These are phyloP conservation scores for Pseudomonodictys pantanalensis DNA, from an alignment of 495 filamentous ascomycete genomes.

Conservation along the genomic window DNA sequence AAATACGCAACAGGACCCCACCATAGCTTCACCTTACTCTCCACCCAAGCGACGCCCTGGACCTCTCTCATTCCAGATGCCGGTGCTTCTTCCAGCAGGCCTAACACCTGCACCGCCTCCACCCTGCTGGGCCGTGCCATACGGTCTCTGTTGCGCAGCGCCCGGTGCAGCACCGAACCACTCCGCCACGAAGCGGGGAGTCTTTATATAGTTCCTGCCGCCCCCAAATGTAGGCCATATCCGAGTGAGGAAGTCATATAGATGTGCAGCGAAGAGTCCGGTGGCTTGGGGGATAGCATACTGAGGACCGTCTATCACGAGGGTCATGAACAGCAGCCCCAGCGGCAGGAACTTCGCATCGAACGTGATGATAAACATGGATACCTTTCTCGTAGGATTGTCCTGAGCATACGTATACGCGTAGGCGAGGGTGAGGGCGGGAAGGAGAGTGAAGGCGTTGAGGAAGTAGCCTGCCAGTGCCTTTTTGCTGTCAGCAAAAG, in stretches of 20 bases:
- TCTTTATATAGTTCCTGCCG: constrained; percentile 66
- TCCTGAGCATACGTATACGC: constrained; percentile 81
- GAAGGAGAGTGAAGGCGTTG: constrained; percentile 54
- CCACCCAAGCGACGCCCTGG: constrained; percentile 69
- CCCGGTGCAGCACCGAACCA: constrained; percentile 52
- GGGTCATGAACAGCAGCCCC: constrained; percentile 66
- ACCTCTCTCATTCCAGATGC: constrained; percentile 62
- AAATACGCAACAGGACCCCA: background rate
- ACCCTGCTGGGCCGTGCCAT: constrained; percentile 56
- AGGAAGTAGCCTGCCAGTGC: constrained; percentile 52
- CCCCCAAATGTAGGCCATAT: constrained; percentile 82
- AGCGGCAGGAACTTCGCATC: constrained; percentile 71
- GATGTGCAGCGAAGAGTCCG: constrained; percentile 77
- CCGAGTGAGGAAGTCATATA: constrained; percentile 79
- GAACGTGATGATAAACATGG: constrained; percentile 74
- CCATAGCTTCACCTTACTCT: constrained; percentile 17
- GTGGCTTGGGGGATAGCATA: constrained; percentile 55
- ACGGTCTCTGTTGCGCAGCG: constrained; percentile 46
- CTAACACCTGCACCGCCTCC: constrained; percentile 24
- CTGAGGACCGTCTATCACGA: constrained; percentile 54
- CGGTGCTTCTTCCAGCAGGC: constrained; percentile 35
- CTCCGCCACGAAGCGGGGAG: constrained; percentile 63
- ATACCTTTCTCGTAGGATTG: constrained; percentile 66
- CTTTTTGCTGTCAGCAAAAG: constrained; percentile 50
- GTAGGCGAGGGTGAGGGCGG: constrained; percentile 70